These are phyloP conservation scores for Tricholoma terreum DNA, from an alignment of 768 basidiomycete genomes.

Conservation along the genomic window DNA sequence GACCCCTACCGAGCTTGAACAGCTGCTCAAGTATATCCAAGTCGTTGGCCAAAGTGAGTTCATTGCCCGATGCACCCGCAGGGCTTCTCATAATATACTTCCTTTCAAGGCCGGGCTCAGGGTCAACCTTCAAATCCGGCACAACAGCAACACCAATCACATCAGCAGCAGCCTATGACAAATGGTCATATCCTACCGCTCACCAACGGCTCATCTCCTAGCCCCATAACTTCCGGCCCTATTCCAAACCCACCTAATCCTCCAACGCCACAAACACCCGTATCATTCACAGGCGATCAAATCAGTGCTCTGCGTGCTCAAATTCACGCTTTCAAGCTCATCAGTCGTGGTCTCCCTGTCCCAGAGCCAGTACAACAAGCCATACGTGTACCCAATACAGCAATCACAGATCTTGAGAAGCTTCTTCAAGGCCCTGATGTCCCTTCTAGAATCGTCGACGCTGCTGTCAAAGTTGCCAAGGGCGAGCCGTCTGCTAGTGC, in stretches of 20 bases:
- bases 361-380: slow-evolving; percentile 70
- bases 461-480: slow-evolving; percentile 71
- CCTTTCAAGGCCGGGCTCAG: slow-evolving; percentile 19
- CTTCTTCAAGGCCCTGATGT: slow-evolving; percentile 59
- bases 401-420: slow-evolving; percentile 62
- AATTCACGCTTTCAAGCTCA: slow-evolving; percentile 76
- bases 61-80: slow-evolving; percentile 4
- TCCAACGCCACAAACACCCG: slow-evolving; percentile 62
- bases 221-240: slow-evolving; percentile 47
- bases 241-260: slow-evolving; percentile 49
- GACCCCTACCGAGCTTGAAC: slow-evolving; percentile 43
- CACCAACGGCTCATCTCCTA: slow-evolving; percentile 40
- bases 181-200: slow-evolving; percentile 50
- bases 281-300: slow-evolving; percentile 77
- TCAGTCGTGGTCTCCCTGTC: slow-evolving; percentile 62
- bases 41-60: slow-evolving; percentile 38
- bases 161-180: slow-evolving; percentile 30
- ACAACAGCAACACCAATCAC: slow-evolving; percentile 28
- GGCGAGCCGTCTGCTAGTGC: slow-evolving; percentile 35
- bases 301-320: slow-evolving; percentile 75
- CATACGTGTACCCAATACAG: slow-evolving; percentile 60
- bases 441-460: slow-evolving; percentile 64
- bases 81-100: slow-evolving; percentile 3
- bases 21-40: slow-evolving; percentile 46
- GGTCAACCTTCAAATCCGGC: slow-evolving; percentile 30